Evolutionary conservation across 192 early-diverging fungal species (phyloP), one percentile per base, ranked within the genome.

Genomic region (Diversispora epigaea): DNA sequence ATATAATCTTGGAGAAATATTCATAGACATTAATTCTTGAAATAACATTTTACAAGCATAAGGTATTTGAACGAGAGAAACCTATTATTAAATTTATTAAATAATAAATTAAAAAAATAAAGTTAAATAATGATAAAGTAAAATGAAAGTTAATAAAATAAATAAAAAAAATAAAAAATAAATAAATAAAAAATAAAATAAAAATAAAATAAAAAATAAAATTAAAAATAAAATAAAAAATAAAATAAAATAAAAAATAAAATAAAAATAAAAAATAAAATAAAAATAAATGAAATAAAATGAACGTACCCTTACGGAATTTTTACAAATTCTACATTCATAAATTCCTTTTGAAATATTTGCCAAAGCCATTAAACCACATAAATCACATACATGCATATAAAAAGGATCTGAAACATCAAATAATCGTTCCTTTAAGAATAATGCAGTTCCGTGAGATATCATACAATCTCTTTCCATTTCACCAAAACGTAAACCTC

Each of bases 381-480:
- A 98, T 17, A 96, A 80, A 80, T 99, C 96, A 84, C 97, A 99
- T 17, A 98, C 96, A 76, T 99, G 98, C n/a, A 98, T 89, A 58
- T 95, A 90, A 80, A 97, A 99, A 6, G 96, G 95, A 81, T 99
- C 97, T 11, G 95, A 95, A 4, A 91, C 94, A 81, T 99, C 96
- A 84, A 97, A 97, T 70, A 99, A 82, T 68, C 97, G 93, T 85
- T 99, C 97, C 85, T 98, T 99, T 75, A 98, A 86, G 87, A 99
- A 99, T 80, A 96, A 92, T 0, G 94, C 93, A 4, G 93, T 92
- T 64, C 94, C 95, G 74, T 98, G 96, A 54, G 91, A 90, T 78
- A 98, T 97, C 94, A 97, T 97, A 83, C 93, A 93, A 86, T 98
- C 96, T 71, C 96, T 90, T 80, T 99, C 98, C 98, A 99, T 99